A percentile compares a stretch with the other conserved stretches of the same genome.
Conservation (phyloP, 768 basidiomycete species). For the Nidula microcarpa region DNA sequence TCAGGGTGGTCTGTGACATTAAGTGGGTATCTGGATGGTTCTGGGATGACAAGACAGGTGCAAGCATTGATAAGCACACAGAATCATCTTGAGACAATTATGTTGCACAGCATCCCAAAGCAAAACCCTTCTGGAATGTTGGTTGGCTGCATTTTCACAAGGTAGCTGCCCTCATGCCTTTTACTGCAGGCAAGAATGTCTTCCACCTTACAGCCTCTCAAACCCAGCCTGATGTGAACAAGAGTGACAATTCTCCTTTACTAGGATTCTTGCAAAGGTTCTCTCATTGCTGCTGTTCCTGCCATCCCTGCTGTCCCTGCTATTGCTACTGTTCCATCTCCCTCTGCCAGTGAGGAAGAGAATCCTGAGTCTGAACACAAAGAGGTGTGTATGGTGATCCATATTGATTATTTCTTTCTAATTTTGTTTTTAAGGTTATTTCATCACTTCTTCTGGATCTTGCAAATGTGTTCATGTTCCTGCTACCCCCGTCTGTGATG, state of each 20-base stretch:
- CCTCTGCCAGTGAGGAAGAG: not conserved
- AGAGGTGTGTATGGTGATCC: not conserved
- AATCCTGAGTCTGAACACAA: not conserved
- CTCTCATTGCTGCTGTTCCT: too few relatives aligned
- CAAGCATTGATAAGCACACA: not conserved
- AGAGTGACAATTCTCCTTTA: not conserved
- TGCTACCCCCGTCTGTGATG: not conserved
- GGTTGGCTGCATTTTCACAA: too few relatives aligned
- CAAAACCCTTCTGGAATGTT: slow-evolving; percentile 16
- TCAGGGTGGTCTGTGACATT: slow-evolving; percentile 1
- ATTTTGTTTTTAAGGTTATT: not conserved
- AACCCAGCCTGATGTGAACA: too few relatives aligned
- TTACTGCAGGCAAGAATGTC: slow-evolving; percentile 4
- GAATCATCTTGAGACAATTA: slow-evolving; percentile 15
- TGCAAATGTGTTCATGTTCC: not conserved
- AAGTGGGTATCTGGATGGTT: slow-evolving; percentile 4
- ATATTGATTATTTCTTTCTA: not conserved
- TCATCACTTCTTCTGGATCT: not conserved
- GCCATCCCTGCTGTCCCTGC: not conserved
- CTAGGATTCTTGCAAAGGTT: too few relatives aligned
- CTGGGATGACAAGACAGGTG: slow-evolving; percentile 4
- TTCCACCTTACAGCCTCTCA: too few relatives aligned
- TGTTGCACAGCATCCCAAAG: slow-evolving; percentile 14
- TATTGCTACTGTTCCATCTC: not conserved
- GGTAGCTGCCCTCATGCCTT: too few relatives aligned